phyloP scores from a whole-genome alignment of 805 yeast species.

The Suhomyces prunicola region DNA sequence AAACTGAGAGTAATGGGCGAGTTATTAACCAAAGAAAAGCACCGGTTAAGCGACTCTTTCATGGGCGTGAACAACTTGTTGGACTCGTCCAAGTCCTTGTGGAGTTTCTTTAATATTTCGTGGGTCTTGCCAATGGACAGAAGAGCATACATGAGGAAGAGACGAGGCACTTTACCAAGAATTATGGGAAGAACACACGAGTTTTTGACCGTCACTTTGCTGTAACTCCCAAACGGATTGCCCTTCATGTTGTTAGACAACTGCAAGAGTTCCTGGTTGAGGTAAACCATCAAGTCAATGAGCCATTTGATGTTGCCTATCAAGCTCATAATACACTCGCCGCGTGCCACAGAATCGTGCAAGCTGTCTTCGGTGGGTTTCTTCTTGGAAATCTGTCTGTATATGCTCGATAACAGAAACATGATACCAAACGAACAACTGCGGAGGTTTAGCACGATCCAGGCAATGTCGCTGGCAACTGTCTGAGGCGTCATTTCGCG shows the following conservation, averaged over 20 bases:
- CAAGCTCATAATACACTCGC: constrained; percentile 57
- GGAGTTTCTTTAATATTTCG: constrained; percentile 54
- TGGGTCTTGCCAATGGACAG: constrained; percentile 63
- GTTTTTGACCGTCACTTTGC: constrained; percentile 23
- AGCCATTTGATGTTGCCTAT: constrained; percentile 87
- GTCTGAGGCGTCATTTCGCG: constrained; percentile 44
- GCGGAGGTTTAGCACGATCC: constrained; percentile 65
- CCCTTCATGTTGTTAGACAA: constrained; percentile 23
- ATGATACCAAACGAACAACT: constrained; percentile 68
- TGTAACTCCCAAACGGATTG: constrained; percentile 15
- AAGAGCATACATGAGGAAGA: constrained; percentile 62
- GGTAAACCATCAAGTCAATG: constrained; percentile 67
- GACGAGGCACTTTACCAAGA: constrained; percentile 67
- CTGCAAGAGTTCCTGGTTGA: constrained; percentile 70
- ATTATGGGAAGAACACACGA: constrained; percentile 56
- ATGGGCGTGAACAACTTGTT: constrained; percentile 46
- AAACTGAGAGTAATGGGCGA: constrained; percentile 54
- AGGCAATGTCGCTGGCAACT: constrained; percentile 48
- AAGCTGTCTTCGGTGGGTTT: constrained; percentile 49
- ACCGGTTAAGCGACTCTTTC: constrained; percentile 49
- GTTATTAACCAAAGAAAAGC: constrained; percentile 45
- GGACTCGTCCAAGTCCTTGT: constrained; percentile 45
- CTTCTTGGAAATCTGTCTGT: constrained; percentile 64
- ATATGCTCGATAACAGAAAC: constrained; percentile 56
- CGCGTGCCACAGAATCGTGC: constrained; percentile 54